Evolutionary conservation across 2,329 filamentous ascomycete genomes (phyloP).

Genomic region (Trichophyton benhamiae): DNA sequence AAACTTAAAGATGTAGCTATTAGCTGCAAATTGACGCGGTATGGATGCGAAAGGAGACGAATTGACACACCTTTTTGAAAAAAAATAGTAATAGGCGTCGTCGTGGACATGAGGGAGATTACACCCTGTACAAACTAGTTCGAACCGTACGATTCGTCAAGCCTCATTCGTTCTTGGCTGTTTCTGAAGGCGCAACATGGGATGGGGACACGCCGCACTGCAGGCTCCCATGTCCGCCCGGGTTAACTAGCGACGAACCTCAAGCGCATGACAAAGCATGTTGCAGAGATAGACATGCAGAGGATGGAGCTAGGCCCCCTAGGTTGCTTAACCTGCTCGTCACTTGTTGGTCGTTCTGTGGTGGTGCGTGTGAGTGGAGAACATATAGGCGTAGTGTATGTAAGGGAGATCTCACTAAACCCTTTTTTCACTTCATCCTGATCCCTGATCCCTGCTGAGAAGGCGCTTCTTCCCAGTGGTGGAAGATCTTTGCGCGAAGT

Average conservation of each 20-base stretch:
- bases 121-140: neutral
- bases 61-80: neutral
- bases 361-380: neutral
- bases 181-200: neutral
- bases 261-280: neutral
- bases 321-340: neutral
- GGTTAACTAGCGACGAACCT: neutral
- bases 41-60: neutral
- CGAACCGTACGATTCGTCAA: neutral
- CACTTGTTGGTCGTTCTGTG: neutral
- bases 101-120: neutral
- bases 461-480: conserved; percentile 3
- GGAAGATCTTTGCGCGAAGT: neutral
- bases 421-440: neutral
- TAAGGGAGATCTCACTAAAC: conserved; percentile 6
- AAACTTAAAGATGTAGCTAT: neutral
- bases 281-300: neutral
- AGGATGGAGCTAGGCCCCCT: neutral
- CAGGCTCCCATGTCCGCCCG: neutral
- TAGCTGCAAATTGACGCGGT: neutral
- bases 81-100: too few relatives aligned
- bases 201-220: neutral
- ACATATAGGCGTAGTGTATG: neutral
- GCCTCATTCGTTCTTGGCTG: neutral
- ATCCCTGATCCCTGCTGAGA: conserved; percentile 4